Percentiles rank a stretch among this genome's conserved stretches.
phyloP scores from a whole-genome alignment of 1,284 basidiomycete species.

The Phellopilus nigrolimitatus region DNA sequence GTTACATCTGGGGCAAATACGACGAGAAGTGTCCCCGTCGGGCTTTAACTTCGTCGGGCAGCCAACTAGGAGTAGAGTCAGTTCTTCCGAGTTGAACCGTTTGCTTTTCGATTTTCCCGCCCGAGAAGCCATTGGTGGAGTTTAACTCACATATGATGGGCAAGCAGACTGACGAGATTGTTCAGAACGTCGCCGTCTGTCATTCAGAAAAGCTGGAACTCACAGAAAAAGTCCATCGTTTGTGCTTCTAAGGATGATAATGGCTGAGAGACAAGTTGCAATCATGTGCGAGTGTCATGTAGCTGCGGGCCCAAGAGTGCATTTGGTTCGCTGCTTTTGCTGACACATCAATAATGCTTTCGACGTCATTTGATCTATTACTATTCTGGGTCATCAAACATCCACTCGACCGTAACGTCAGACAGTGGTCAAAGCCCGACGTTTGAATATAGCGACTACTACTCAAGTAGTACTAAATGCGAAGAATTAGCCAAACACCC shows the following conservation, averaged over 20 bases:
- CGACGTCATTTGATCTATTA: no score
- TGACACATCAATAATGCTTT: no score
- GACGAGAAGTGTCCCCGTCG: slow-evolving; percentile 36
- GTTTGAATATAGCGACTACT: no score
- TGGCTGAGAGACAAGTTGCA: background rate
- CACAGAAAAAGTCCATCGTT: slow-evolving; percentile 33
- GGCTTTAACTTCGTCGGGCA: slow-evolving; percentile 43
- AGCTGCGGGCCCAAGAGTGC: no score
- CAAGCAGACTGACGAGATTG: slow-evolving; percentile 37
- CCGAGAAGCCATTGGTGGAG: background rate
- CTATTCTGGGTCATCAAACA: no score
- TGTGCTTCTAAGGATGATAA: background rate
- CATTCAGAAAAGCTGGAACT: slow-evolving; percentile 22
- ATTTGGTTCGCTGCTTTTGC: no score
- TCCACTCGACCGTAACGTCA: no score
- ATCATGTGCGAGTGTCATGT: background rate
- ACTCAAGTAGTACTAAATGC: no score
- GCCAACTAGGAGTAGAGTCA: slow-evolving; percentile 36
- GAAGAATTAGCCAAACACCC: no score
- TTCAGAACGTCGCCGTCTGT: background rate
- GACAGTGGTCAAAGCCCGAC: no score
- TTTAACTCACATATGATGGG: slow-evolving; percentile 41
- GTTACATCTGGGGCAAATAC: slow-evolving; percentile 38
- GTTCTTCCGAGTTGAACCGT: background rate
- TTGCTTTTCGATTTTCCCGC: background rate